Percentiles rank a stretch among this genome's conserved stretches.
phyloP scores from a whole-genome alignment of 306 rosid species.

The Rosa chinensis region DNA sequence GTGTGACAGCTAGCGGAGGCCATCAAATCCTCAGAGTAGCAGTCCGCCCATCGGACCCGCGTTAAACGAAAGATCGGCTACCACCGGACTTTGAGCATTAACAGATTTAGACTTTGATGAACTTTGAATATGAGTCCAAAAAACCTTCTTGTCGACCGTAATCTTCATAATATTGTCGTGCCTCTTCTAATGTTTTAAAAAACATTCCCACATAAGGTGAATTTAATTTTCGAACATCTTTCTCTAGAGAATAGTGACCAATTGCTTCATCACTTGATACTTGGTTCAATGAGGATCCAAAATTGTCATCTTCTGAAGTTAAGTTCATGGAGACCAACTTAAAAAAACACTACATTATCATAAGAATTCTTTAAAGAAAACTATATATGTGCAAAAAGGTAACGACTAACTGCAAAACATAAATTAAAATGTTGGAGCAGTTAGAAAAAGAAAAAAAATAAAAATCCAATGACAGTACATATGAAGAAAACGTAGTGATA shows the following conservation, averaged over 20 bases:
- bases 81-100: no score
- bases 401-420: no score
- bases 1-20: no score
- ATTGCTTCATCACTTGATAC: background rate
- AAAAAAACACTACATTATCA: background rate
- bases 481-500: no score
- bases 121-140: background rate
- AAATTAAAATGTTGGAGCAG: no score
- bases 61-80: no score
- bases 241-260: background rate
- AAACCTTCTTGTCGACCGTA: constrained; percentile 1
- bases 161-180: background rate
- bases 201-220: background rate
- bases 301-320: background rate
- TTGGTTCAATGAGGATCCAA: background rate
- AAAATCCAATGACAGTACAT: no score
- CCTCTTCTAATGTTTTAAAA: background rate
- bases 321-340: background rate
- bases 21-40: no score
- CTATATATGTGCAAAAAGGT: no score
- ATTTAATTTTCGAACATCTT: background rate
- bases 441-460: no score
- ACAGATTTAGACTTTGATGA: background rate
- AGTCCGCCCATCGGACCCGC: no score
- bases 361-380: no score